These are phyloP conservation scores for Aspergillus piperis DNA, from an alignment of 2,329 filamentous ascomycete species.

Conservation along the genomic window DNA sequence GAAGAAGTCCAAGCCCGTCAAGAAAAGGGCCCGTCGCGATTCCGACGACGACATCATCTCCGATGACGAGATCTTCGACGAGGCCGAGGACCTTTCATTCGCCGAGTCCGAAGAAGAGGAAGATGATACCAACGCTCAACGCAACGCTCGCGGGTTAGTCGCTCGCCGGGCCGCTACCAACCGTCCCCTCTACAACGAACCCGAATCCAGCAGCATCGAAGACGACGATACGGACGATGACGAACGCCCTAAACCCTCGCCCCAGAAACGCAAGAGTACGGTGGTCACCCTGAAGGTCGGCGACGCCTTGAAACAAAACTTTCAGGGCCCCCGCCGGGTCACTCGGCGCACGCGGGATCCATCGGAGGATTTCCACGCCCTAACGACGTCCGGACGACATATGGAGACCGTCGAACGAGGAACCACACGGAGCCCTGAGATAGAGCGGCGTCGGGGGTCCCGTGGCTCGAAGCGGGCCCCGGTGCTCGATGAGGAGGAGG, in stretches of 20 bases:
- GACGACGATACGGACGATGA: slow-evolving; percentile 33
- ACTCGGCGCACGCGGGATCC: slow-evolving; percentile 62
- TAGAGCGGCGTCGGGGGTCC: slow-evolving; percentile 30
- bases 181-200: slow-evolving; percentile 58
- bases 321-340: slow-evolving; percentile 49
- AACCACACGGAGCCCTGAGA: slow-evolving; percentile 53
- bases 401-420: slow-evolving; percentile 56
- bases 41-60: slow-evolving; percentile 49
- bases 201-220: slow-evolving; percentile 46
- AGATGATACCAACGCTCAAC: slow-evolving; percentile 47
- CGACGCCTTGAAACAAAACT: slow-evolving; percentile 28
- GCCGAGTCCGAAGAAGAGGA: slow-evolving; percentile 51
- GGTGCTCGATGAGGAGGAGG: slow-evolving; percentile 27
- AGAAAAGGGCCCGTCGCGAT: slow-evolving; percentile 46
- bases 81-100: slow-evolving; percentile 45
- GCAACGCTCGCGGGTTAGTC: slow-evolving; percentile 59
- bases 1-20: slow-evolving; percentile 36
- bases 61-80: slow-evolving; percentile 39
- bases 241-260: slow-evolving; percentile 16
- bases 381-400: slow-evolving; percentile 62
- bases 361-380: slow-evolving; percentile 57
- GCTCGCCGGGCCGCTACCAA: slow-evolving; percentile 59
- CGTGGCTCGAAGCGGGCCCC: slow-evolving; percentile 45
- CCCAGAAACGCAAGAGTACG: slow-evolving; percentile 26
- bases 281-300: slow-evolving; percentile 36